Evolutionary conservation across 2,329 filamentous ascomycete genomes (phyloP), one percentile per base, ranked within the genome.

Genomic region (Aspergillus awamori): DNA sequence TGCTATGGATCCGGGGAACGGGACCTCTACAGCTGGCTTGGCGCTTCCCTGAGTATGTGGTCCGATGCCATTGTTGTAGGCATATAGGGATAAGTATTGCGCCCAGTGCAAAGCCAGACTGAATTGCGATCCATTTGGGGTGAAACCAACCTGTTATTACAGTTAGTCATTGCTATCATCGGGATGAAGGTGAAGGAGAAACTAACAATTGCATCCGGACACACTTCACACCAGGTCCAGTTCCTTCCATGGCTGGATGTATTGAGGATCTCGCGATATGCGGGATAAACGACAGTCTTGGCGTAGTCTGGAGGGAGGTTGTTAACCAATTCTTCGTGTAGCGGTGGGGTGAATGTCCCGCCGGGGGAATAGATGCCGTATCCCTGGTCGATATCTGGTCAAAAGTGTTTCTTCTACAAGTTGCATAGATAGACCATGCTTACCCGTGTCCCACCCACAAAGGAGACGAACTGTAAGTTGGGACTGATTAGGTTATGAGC

Each of bases 221-320:
- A 72, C 26, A 78, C 72, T 58, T 77, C 76, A 2, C 70, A 69
- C 70, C 72, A 76, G 22, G 69, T 77, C 77, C 66, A 78, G 4
- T 24, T 64, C 62, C 66, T 71, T 15, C 55, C 67, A 51, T 66
- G 65, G 61, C 67, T 73, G 17, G 62, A 58, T 43, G 45, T 13
- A 6, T 51, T 53, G 0, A 75, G 69, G 1, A 70, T 58, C 30
- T 71, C 15, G 13, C 67, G 64, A 17, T 69, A 70, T 26, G 65
- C 65, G 6, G 67, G 64, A 57, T 75, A 75, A 26, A 72, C 71
- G 52, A 75, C 73, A 24, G 72, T 75, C 8, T 72, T 67, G 5
- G 67, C 67, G 7, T 69, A 72, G 57, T 65, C 71, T 6, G 55
- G 56, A 57, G 72, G 69, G 28, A 73, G 61, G 49, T 67, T 67